Percentiles rank a stretch among this genome's conserved stretches.
Conservation (phyloP, 495 filamentous ascomycete species). For the Saxophila tyrrhenica region DNA sequence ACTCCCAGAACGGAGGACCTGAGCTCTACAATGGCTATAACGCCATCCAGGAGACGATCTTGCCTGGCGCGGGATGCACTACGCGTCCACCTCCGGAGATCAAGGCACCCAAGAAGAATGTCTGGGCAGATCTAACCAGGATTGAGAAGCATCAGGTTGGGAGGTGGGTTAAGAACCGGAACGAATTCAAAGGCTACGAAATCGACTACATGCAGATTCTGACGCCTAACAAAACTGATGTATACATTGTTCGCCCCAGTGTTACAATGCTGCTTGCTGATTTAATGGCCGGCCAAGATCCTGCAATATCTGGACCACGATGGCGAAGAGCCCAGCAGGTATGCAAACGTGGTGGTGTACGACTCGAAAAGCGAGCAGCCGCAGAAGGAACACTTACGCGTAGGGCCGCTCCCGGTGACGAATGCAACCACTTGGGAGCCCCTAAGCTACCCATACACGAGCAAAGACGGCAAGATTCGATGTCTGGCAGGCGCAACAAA, state of each 20-base stretch:
- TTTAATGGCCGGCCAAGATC: no score
- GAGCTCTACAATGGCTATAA: no score
- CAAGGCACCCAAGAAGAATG: constrained; percentile 13
- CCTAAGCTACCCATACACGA: constrained; percentile 35
- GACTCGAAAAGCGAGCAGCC: no score
- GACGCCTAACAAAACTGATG: constrained; percentile 43
- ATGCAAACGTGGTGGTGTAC: no score
- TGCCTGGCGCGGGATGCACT: no score
- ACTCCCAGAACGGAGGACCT: no score
- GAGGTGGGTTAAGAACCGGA: no score
- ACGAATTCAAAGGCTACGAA: no score
- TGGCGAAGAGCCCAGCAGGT: constrained; percentile 31
- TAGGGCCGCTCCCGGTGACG: constrained; percentile 38
- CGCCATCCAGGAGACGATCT: no score
- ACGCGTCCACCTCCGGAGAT: constrained; percentile 3
- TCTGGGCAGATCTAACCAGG: constrained; percentile 9
- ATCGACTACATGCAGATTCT: no score
- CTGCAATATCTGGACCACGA: constrained; percentile 34
- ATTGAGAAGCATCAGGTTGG: constrained; percentile 5
- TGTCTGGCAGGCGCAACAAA: constrained; percentile 31
- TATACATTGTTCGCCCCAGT: no score
- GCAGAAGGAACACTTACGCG: constrained; percentile 31
- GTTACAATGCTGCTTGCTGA: no score
- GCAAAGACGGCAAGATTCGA: constrained; percentile 23
- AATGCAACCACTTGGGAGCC: constrained; percentile 31